Conservation (phyloP, 2,329 filamentous ascomycete species). For the Ascochyta clinopodiicola region DNA sequence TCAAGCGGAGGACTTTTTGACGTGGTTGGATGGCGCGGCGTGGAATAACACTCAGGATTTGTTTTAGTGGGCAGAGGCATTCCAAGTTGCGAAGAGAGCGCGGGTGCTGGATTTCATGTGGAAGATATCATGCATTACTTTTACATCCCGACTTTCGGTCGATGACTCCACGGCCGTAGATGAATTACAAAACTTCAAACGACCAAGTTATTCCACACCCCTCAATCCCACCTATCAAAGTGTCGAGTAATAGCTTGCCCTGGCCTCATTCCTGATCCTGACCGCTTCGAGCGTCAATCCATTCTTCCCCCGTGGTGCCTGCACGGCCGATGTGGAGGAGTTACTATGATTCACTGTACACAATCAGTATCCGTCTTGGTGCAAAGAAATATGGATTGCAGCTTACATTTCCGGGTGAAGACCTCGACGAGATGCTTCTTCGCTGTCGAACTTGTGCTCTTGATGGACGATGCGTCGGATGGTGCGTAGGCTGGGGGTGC, state of each 20-base stretch:
- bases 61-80: constrained; percentile 6
- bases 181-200: background rate
- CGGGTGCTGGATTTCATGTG: too few species aligned
- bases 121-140: too few species aligned
- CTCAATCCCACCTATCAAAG: background rate
- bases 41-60: constrained; percentile 40
- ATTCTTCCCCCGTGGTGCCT: constrained; percentile 2
- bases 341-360: background rate
- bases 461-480: constrained; percentile 15
- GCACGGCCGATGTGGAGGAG: background rate
- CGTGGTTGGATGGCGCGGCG: constrained; percentile 47
- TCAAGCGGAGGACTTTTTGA: constrained; percentile 44
- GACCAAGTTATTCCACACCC: background rate
- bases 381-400: background rate
- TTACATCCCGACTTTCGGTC: too few species aligned
- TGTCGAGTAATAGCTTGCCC: constrained; percentile 19
- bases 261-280: constrained; percentile 17
- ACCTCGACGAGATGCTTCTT: constrained; percentile 24
- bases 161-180: too few species aligned
- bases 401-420: constrained; percentile 22
- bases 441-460: constrained; percentile 19
- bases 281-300: constrained; percentile 11
- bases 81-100: too few species aligned
- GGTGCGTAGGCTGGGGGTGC: constrained; percentile 19
- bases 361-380: background rate